phyloP scores from a whole-genome alignment of 2,329 filamentous ascomycete genomes.

The Fusarium camptoceras region DNA sequence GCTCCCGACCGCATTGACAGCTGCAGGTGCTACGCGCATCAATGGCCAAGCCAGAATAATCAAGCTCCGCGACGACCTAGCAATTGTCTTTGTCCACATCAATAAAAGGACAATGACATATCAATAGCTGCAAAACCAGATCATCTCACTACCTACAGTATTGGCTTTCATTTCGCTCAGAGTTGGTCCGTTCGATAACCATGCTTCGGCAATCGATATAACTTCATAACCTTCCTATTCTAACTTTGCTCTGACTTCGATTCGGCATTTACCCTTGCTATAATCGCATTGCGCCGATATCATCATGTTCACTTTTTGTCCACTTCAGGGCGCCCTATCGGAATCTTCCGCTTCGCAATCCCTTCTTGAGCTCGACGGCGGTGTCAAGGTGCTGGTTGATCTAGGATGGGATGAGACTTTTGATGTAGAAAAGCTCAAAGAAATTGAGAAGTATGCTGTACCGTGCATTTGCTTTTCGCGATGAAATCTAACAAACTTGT shows the following conservation, averaged over 20 bases:
- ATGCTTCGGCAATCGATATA: slow-evolving; percentile 40
- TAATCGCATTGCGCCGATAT: slow-evolving; percentile 31
- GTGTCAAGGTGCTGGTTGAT: slow-evolving; percentile 93
- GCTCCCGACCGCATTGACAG: slow-evolving; percentile 22
- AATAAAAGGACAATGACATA: slow-evolving; percentile 33
- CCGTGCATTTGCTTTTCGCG: not conserved
- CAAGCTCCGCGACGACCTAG: slow-evolving; percentile 39
- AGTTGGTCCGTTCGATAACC: slow-evolving; percentile 21
- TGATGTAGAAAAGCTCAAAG: slow-evolving; percentile 81
- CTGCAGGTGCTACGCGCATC: slow-evolving; percentile 38
- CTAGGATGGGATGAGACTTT: slow-evolving; percentile 97
- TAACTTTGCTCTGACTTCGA: slow-evolving; percentile 14
- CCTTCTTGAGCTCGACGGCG: slow-evolving; percentile 95
- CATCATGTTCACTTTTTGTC: slow-evolving; percentile 94
- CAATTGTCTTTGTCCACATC: slow-evolving; percentile 40
- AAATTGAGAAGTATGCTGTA: slow-evolving; percentile 83
- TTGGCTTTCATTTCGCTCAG: not conserved
- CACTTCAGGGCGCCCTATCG: slow-evolving; percentile 90
- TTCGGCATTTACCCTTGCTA: slow-evolving; percentile 18
- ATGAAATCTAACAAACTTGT: slow-evolving; percentile 37
- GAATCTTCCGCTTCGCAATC: slow-evolving; percentile 90
- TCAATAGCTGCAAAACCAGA: slow-evolving; percentile 26
- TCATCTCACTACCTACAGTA: not conserved
- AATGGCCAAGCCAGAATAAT: slow-evolving; percentile 30
- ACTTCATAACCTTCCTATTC: slow-evolving; percentile 1